Base-by-base conservation (phyloP, 2,329 filamentous ascomycete genomes). In the Aureobasidium sp. region DNA sequence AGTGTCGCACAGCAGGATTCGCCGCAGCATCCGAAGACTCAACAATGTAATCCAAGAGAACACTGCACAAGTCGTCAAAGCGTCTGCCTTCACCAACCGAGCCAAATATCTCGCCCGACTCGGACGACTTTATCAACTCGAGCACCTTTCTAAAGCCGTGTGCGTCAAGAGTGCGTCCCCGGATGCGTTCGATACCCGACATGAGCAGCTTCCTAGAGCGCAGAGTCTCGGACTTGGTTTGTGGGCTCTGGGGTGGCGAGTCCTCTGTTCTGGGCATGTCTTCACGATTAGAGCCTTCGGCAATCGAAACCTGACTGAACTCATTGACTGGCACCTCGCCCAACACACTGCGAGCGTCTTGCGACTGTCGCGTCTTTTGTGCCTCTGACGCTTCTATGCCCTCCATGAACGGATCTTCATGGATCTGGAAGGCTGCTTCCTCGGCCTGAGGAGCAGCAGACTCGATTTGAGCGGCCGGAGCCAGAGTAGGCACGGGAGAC, bases 91-190 rank as follows among this genome's bases (percentile, higher is more conserved):
- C 85, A 52, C 87, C 84, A 64, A 87, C 83, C 1, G 81, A 80
- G 70, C 89, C 64, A 31, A 66, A 85, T 22, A 84, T 79, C 15
- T 85, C 81, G 68, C 75, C 72, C 27, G 82, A 82, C 70, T 81
- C 83, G 63, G 88, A 86, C 66, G 87, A 86, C 64, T 61, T 52
- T 22, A 91, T 81, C 66, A 91, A 81, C 42, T 86, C 86, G 72
- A 92, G 89, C 53, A 92, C 78, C 69, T 89, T 89, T 59, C 89
- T 84, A 79, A 92, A 91, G 62, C 89, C 89, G 70, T 91, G 88
- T 3, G 89, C 88, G 70, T 92, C 89, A n/a, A 93, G 82, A 0
- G 84, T 84, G 68, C 85, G 84, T 34, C 83, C 81, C 67, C 85
- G 85, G 67, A 92, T 87, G 66, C 89, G 88, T 57, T 85, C 79